Conservation (phyloP, 1,139 yeast species). For the Diutina neorugosa region DNA sequence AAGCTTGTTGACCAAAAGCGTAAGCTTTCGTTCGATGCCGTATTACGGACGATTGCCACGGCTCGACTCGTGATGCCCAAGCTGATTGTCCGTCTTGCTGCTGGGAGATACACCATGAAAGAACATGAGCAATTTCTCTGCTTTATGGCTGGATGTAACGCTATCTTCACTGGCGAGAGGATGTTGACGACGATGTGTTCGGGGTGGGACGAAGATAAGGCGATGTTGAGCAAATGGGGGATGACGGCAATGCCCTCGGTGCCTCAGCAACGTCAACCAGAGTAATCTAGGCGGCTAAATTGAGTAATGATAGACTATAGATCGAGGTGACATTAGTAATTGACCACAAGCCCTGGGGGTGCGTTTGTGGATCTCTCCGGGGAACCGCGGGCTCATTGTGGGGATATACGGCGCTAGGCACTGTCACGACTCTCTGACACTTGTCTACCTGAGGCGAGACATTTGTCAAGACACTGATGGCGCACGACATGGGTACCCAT, state of each 20-base stretch:
- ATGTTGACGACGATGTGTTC: slow-evolving; percentile 78
- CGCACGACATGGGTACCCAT: too few species aligned
- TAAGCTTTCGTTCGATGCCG: slow-evolving; percentile 40
- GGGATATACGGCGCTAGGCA: too few species aligned
- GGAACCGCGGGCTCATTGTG: too few species aligned
- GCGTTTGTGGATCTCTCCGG: too few species aligned
- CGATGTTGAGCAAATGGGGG: slow-evolving; percentile 62
- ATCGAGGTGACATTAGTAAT: too few species aligned
- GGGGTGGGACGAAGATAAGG: slow-evolving; percentile 75
- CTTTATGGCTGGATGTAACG: slow-evolving; percentile 70
- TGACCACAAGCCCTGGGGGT: too few species aligned
- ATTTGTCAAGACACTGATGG: too few species aligned
- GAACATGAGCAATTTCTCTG: slow-evolving; percentile 67
- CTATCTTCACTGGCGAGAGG: slow-evolving; percentile 70
- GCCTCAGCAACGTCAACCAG: neutral
- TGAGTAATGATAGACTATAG: too few species aligned
- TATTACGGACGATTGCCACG: slow-evolving; percentile 61
- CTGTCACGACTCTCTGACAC: too few species aligned
- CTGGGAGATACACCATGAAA: slow-evolving; percentile 74
- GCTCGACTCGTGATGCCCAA: slow-evolving; percentile 67
- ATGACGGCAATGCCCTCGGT: slow-evolving; percentile 27
- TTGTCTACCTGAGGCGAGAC: too few species aligned
- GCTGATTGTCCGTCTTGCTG: slow-evolving; percentile 62
- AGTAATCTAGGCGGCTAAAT: too few species aligned
- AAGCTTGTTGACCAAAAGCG: slow-evolving; percentile 14